Base-by-base conservation (phyloP, 2,329 filamentous ascomycete genomes). In the Colletotrichum liaoningense region DNA sequence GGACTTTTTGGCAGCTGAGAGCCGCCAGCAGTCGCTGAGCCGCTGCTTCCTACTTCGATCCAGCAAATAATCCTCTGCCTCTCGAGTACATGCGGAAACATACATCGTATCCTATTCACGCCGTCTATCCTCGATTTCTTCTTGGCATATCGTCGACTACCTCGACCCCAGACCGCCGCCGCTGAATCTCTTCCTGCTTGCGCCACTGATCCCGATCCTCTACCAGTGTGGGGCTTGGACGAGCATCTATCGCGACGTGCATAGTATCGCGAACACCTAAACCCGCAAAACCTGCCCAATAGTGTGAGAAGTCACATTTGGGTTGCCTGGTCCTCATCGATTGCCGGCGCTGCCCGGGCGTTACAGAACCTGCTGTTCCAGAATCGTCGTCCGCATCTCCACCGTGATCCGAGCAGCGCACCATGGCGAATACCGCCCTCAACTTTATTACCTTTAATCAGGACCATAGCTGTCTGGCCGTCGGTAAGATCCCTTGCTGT, bases 371-470 rank as follows among this genome's bases (percentile, higher is more conserved):
- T 33, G 52, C 28, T 58, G 65, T 58, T 52, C 38, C 35, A 30
- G 46, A 38, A 42, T 8, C 46, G 19, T 33, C 33, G 56, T 16
- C 33, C 52, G 16, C 49, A 69, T 28, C 42, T 22, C 42, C 30
- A 16, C n/a, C 14, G 22, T 49, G 49, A 24, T 42, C 46, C 24
- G 33, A 56, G 28, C 46, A 55, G 66, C 46, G 49, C 60, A 62
- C 22, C 28, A 94, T 94, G 92, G 85, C 92, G 76, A 88, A 81
- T 76, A 92, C 93, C 82, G 86, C 91, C 62, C 95, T 98, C 87
- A 99, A 99, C 85, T 99, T 97, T 85, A 95, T 99, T 79, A 98
- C 96, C 55, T 99, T 98, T 85, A 99, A 99, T 85, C 97, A 99
- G 88, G 97, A 99, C 87, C 95, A 98, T 87, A 97, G 94, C 89